phyloP scores from a whole-genome alignment of 2,329 filamentous ascomycete genomes.

The Penicillium rolfsii region DNA sequence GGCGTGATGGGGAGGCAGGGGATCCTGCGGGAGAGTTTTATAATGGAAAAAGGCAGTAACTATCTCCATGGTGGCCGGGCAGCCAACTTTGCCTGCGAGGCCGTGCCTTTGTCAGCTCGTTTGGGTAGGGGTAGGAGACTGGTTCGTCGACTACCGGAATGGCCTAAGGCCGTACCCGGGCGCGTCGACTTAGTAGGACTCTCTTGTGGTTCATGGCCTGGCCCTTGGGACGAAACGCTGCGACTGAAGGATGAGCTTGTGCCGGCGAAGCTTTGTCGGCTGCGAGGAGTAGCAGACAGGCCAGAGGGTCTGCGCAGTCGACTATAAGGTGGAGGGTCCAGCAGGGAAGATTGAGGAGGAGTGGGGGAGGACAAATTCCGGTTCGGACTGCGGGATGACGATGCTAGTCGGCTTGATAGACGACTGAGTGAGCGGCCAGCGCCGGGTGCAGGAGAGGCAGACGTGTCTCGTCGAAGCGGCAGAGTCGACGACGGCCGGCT shows the following conservation, averaged over 20 bases:
- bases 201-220: slow-evolving; percentile 23
- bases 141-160: slow-evolving; percentile 42
- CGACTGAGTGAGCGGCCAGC: slow-evolving; percentile 39
- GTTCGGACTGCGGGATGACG: slow-evolving; percentile 36
- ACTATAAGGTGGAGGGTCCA: slow-evolving; percentile 49
- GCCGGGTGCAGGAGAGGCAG: slow-evolving; percentile 44
- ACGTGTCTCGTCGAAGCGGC: slow-evolving; percentile 48
- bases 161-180: slow-evolving; percentile 46
- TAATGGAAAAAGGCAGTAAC: not conserved
- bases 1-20: not conserved
- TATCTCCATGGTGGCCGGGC: slow-evolving; percentile 43
- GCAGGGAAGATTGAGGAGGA: slow-evolving; percentile 30
- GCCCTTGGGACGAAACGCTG: slow-evolving; percentile 29
- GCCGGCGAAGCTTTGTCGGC: slow-evolving; percentile 45
- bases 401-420: slow-evolving; percentile 37
- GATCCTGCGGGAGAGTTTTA: not conserved
- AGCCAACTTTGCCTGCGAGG: slow-evolving; percentile 32
- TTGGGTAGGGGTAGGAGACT: slow-evolving; percentile 48
- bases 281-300: slow-evolving; percentile 40
- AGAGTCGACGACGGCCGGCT: slow-evolving; percentile 47
- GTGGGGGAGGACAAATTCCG: slow-evolving; percentile 35
- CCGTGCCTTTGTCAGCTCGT: slow-evolving; percentile 34
- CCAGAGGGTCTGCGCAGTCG: slow-evolving; percentile 40
- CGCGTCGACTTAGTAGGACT: slow-evolving; percentile 38
- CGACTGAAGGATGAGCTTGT: slow-evolving; percentile 32